phyloP scores from a whole-genome alignment of 129 eudicot species.

The Sambucus nigra region DNA sequence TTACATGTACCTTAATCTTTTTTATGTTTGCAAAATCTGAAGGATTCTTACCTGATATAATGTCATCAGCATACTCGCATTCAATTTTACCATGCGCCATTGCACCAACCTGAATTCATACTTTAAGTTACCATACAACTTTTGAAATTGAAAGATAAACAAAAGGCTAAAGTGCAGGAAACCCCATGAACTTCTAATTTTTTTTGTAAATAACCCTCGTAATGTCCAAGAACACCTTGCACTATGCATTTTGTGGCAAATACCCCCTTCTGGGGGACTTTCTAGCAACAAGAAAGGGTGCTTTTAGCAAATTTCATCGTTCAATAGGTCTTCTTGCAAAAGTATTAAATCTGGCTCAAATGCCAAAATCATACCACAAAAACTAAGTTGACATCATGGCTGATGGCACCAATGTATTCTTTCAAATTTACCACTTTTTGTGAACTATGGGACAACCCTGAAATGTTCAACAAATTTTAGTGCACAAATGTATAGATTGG shows the following conservation, averaged over 20 bases:
- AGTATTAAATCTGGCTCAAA: not conserved
- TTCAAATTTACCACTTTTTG: not conserved
- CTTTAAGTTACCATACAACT: not conserved
- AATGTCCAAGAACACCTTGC: not conserved
- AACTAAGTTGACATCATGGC: constrained; percentile 1
- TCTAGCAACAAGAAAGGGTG: too few species aligned
- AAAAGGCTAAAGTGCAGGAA: too few species aligned
- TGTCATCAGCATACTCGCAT: constrained; percentile 8
- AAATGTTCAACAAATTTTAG: not conserved
- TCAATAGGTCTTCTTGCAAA: too few species aligned
- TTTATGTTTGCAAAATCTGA: not conserved
- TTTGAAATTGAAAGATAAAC: too few species aligned
- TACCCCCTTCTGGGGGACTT: too few species aligned
- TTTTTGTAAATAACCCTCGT: too few species aligned
- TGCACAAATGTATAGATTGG: not conserved
- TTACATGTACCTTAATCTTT: not conserved
- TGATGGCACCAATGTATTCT: constrained; percentile 5
- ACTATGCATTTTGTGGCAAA: too few species aligned
- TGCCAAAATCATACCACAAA: constrained; percentile 5
- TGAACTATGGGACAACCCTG: constrained; percentile 12
- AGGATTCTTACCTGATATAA: constrained; percentile 13
- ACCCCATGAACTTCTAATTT: too few species aligned
- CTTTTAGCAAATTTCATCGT: too few species aligned
- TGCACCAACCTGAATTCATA: constrained; percentile 12
- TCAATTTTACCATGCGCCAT: constrained; percentile 22